These are phyloP conservation scores for Candida yuanshanica DNA, from an alignment of 805 yeast genomes.

Conservation along the genomic window DNA sequence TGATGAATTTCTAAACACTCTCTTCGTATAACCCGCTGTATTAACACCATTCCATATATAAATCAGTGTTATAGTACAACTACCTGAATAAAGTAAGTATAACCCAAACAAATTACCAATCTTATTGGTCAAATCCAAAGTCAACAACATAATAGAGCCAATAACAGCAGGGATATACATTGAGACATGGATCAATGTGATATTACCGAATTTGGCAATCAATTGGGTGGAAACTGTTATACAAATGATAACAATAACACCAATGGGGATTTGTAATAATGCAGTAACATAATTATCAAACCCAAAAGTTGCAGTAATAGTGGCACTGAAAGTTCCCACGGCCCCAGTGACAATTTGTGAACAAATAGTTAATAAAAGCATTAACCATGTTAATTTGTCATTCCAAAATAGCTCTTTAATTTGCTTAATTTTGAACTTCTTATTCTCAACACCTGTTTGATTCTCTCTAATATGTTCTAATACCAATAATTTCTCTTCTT, in stretches of 20 bases:
- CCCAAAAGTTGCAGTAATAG: constrained; percentile 15
- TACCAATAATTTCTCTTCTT: constrained; percentile 33
- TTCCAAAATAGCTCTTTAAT: constrained; percentile 34
- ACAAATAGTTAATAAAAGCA: constrained; percentile 34
- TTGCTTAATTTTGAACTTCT: constrained; percentile 34
- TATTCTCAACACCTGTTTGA: constrained; percentile 42
- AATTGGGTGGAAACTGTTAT: constrained; percentile 33
- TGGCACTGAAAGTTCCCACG: constrained; percentile 17
- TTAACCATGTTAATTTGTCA: constrained; percentile 41
- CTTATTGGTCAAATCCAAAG: constrained; percentile 28
- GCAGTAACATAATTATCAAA: constrained; percentile 31
- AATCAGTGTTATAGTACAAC: constrained; percentile 47
- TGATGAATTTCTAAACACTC: constrained; percentile 42
- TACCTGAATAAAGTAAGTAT: constrained; percentile 45
- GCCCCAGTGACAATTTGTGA: constrained; percentile 45
- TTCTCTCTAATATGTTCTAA: constrained; percentile 35
- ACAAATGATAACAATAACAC: constrained; percentile 39
- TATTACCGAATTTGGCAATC: constrained; percentile 27
- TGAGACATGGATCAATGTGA: constrained; percentile 29
- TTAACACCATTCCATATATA: constrained; percentile 54
- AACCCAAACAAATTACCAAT: constrained; percentile 43
- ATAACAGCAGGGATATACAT: constrained; percentile 45
- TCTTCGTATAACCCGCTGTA: constrained; percentile 54
- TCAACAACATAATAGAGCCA: constrained; percentile 41
- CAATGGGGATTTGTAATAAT: constrained; percentile 48